Base-by-base conservation (phyloP, 495 filamentous ascomycete genomes). In the Staphylotrichum longicolle region DNA sequence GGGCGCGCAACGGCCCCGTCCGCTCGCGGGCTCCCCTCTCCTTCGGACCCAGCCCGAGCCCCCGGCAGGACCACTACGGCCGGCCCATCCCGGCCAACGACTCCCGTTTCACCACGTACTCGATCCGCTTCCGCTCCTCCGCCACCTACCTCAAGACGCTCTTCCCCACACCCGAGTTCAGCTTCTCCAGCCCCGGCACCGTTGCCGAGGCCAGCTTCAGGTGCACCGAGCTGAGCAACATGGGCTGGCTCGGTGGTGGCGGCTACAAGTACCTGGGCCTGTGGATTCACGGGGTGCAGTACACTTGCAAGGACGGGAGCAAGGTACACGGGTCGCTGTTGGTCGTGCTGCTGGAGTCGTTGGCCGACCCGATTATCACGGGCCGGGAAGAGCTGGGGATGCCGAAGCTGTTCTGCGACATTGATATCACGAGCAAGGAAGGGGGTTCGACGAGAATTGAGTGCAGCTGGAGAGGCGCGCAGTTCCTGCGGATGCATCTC, bases 261-360 rank as follows among this genome's bases (percentile, higher is more conserved):
- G 83, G 83, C 7, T 86, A 85, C 63, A 78, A 74, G n/a, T 78
- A 82, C 48, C 62, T 84, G 5, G 80, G 81, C 1, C 74, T 87
- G 11, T 83, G 83, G 59, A 76, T 87, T 41, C 82, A 87, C 61
- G 83, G 79, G 1, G 80, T 86, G 20, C 72, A 83, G 61, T 85
- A 84, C 63, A 73, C 61, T 14, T 82, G 80, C 60, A 70, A 75
- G 14, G 74, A 83, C 60, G 82, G 82, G 3, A 67, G 72, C 0
- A 63, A 75, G 5, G 54, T 83, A 20, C 67, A 67, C 46, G 84
- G 84, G 1, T 77, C 78, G 4, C 86, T 82, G 56, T 63, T 86
- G 64, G 78, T 82, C 0, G 70, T 86, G 14, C 67, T 86, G 5
- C 82, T 86, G 48, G 82, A 84, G 64, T 75, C 64, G 61, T 66